Percentiles rank a stretch among this genome's conserved stretches.
Evolutionary conservation across 176 grass and related monocot species (phyloP).

Genomic region (Panicum miliaceum): DNA sequence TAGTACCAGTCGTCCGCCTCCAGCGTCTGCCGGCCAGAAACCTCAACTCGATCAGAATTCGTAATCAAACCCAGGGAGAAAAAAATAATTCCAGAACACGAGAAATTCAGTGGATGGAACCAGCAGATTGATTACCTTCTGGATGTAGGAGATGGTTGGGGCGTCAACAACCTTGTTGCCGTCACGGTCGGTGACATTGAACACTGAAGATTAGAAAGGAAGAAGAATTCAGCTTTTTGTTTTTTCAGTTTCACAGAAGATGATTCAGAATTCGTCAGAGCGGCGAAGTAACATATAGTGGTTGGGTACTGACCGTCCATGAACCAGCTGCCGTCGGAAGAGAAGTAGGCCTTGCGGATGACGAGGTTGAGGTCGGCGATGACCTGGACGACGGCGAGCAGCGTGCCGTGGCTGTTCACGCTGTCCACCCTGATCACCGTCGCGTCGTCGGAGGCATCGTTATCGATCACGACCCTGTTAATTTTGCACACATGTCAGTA

Average conservation of each 20-base stretch:
- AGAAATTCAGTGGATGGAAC: background rate
- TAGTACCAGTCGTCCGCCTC: constrained; percentile 75
- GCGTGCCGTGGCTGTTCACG: constrained; percentile 77
- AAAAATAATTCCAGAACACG: background rate
- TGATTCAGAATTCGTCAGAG: background rate
- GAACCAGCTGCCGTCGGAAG: constrained; percentile 92
- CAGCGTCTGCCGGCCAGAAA: constrained; percentile 50
- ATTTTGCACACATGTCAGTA: background rate
- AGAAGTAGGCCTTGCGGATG: constrained; percentile 85
- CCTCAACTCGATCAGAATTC: background rate
- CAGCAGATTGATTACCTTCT: constrained; percentile 48
- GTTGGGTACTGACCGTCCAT: constrained; percentile 69
- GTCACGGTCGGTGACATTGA: constrained; percentile 76
- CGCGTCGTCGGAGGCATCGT: constrained; percentile 63
- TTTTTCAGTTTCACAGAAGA: background rate
- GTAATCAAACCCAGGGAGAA: background rate
- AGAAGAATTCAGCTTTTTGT: background rate
- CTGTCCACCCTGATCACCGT: constrained; percentile 87
- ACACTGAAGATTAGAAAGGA: constrained; percentile 52
- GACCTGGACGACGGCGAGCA: constrained; percentile 88
- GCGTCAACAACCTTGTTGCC: constrained; percentile 74
- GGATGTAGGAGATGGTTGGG: constrained; percentile 69
- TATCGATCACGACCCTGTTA: constrained; percentile 86
- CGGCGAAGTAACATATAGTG: background rate
- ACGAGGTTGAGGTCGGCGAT: constrained; percentile 85